Evolutionary conservation across 768 basidiomycete genomes (phyloP).

Genomic region (Auricularia sp.): DNA sequence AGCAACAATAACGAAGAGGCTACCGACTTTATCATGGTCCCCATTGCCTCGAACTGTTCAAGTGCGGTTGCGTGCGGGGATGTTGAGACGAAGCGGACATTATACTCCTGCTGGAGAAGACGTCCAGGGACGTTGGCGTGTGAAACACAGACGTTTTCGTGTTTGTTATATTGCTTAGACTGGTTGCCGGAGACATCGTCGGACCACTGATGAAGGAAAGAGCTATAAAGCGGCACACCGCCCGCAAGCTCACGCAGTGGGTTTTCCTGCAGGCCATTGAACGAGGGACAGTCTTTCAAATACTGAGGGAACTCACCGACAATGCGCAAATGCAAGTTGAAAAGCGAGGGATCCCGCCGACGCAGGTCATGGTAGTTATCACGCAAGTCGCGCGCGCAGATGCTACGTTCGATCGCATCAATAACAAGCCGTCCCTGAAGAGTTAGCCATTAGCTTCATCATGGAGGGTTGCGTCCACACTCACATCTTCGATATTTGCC

Average conservation of each 20-base stretch:
- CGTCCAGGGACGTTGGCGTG: slow-evolving; percentile 22
- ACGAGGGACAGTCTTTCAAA: no score
- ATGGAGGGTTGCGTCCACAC: no score
- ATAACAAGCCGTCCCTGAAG: no score
- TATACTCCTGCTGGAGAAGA: slow-evolving; percentile 21
- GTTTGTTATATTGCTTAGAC: no score
- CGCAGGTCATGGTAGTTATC: no score
- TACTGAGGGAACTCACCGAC: no score
- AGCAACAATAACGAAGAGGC: slow-evolving; percentile 39
- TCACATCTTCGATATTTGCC: background rate
- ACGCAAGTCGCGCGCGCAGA: no score
- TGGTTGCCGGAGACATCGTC: slow-evolving; percentile 28
- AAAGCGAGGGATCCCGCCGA: no score
- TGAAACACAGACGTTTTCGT: slow-evolving; percentile 16
- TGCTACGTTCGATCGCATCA: no score
- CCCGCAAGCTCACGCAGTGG: slow-evolving; percentile 9
- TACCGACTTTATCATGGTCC: slow-evolving; percentile 24
- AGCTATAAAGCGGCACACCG: slow-evolving; percentile 5
- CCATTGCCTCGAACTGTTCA: slow-evolving; percentile 29
- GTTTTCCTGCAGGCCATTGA: background rate
- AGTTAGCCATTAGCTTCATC: no score
- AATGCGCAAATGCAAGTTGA: no score
- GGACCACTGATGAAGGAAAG: slow-evolving; percentile 15
- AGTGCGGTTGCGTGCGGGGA: slow-evolving; percentile 26
- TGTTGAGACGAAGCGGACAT: slow-evolving; percentile 26